Evolutionary conservation across 2,329 filamentous ascomycete species (phyloP).

Genomic region (Ascochyta clinopodiicola): DNA sequence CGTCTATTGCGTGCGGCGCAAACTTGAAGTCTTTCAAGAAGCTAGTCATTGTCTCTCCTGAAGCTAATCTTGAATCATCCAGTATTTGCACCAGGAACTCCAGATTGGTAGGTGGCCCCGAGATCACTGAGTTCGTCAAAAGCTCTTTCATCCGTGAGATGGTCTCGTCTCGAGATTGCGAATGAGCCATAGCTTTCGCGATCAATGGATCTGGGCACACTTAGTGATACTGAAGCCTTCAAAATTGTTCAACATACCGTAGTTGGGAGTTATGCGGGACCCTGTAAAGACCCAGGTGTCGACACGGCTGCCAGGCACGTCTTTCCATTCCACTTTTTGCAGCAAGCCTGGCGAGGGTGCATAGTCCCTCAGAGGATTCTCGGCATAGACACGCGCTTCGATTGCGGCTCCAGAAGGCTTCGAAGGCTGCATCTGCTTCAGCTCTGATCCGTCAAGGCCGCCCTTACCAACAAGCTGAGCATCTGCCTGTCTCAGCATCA

Average conservation of each 20-base stretch:
- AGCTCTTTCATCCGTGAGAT: constrained; percentile 54
- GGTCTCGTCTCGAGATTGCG: constrained; percentile 49
- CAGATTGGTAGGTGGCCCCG: constrained; percentile 64
- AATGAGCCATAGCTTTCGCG: constrained; percentile 66
- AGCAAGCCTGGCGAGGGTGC: constrained; percentile 65
- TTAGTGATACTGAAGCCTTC: neutral
- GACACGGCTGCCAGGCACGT: constrained; percentile 58
- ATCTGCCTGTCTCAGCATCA: constrained; percentile 65
- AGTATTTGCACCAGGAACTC: constrained; percentile 62
- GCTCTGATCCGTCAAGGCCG: constrained; percentile 51
- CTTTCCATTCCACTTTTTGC: constrained; percentile 64
- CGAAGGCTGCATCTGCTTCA: constrained; percentile 53
- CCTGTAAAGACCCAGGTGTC: constrained; percentile 70
- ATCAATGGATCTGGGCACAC: constrained; percentile 57
- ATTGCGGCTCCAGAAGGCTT: constrained; percentile 58
- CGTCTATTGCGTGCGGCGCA: constrained; percentile 60
- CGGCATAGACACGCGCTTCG: constrained; percentile 63
- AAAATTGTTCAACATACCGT: constrained; percentile 49
- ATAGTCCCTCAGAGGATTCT: constrained; percentile 65
- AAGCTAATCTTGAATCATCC: constrained; percentile 52
- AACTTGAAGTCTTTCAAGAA: constrained; percentile 62
- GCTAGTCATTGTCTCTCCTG: constrained; percentile 63
- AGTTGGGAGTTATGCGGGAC: constrained; percentile 63
- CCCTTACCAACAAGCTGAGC: constrained; percentile 54
- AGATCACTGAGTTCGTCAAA: constrained; percentile 56